These are phyloP conservation scores for Quercus tomentella DNA, from an alignment of 331 rosid genomes.

Conservation along the genomic window DNA sequence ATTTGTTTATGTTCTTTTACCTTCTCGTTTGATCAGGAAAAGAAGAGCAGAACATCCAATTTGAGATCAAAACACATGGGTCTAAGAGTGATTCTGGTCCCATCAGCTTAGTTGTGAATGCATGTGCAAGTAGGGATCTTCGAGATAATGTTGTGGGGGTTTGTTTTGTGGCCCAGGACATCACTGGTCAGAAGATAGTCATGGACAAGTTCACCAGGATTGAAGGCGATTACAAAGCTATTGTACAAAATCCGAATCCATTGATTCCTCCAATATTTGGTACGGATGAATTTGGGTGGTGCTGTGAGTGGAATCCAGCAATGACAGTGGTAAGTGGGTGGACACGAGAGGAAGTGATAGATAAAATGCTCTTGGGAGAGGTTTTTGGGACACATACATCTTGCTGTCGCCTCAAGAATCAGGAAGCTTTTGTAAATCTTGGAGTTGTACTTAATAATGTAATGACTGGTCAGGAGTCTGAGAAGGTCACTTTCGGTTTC, in stretches of 20 bases:
- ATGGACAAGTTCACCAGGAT: constrained; percentile 98
- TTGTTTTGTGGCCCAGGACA: constrained; percentile 97
- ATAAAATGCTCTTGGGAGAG: constrained; percentile 93
- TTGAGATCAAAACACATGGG: constrained; percentile 81
- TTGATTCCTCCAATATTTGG: constrained; percentile 95
- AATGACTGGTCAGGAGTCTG: constrained; percentile 73
- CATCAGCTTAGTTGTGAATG: constrained; percentile 81
- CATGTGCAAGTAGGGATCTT: constrained; percentile 90
- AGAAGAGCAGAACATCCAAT: constrained; percentile 85
- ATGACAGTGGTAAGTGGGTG: constrained; percentile 85
- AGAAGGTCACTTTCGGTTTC: constrained; percentile 76
- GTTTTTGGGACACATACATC: constrained; percentile 70
- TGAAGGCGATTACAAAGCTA: constrained; percentile 97
- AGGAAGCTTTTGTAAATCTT: constrained; percentile 83
- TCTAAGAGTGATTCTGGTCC: constrained; percentile 61
- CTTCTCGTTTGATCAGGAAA: constrained; percentile 48
- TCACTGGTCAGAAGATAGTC: constrained; percentile 88
- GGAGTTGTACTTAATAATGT: constrained; percentile 77
- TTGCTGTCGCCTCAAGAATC: constrained; percentile 83
- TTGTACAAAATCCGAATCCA: constrained; percentile 85
- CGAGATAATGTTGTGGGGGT: constrained; percentile 81
- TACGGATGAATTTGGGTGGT: constrained; percentile 94
- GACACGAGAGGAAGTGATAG: constrained; percentile 80
- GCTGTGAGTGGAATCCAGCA: constrained; percentile 94
- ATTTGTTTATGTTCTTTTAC: constrained; percentile 11